Conservation (phyloP, 2,329 filamentous ascomycete genomes). For the Trichophyton rubrum region DNA sequence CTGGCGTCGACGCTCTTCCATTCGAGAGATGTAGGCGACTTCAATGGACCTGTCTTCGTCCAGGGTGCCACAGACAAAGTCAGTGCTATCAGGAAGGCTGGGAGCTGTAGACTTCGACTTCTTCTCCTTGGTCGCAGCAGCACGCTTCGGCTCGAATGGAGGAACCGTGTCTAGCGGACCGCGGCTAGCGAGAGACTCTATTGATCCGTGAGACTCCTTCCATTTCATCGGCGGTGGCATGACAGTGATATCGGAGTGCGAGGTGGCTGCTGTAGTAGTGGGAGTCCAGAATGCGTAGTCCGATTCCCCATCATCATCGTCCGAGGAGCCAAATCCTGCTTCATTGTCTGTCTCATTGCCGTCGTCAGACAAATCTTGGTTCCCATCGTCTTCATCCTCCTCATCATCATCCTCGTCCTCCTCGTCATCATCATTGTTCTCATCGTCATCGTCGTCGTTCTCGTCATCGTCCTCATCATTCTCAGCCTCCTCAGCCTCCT, state of each 20-base stretch:
- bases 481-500: constrained; percentile 56
- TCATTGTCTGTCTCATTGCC: constrained; percentile 75
- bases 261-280: constrained; percentile 34
- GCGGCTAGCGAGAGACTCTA: constrained; percentile 33
- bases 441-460: constrained; percentile 22
- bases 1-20: constrained; percentile 66
- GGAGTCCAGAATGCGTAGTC: constrained; percentile 54
- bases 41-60: constrained; percentile 94
- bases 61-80: constrained; percentile 96
- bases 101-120: constrained; percentile 58
- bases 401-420: constrained; percentile 55
- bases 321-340: constrained; percentile 56
- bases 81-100: constrained; percentile 88
- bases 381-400: constrained; percentile 39
- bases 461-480: constrained; percentile 36
- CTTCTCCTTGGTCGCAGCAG: constrained; percentile 31
- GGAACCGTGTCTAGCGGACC: constrained; percentile 20
- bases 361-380: constrained; percentile 30
- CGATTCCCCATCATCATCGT: constrained; percentile 54
- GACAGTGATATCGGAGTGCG: constrained; percentile 37
- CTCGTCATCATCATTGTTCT: constrained; percentile 50
- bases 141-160: constrained; percentile 19
- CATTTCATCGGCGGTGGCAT: constrained; percentile 31
- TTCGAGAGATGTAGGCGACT: constrained; percentile 75
- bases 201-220: constrained; percentile 41